Evolutionary conservation across 495 filamentous ascomycete species (phyloP), one percentile per base, ranked within the genome.

Genomic region (Penicillium samsonianum): DNA sequence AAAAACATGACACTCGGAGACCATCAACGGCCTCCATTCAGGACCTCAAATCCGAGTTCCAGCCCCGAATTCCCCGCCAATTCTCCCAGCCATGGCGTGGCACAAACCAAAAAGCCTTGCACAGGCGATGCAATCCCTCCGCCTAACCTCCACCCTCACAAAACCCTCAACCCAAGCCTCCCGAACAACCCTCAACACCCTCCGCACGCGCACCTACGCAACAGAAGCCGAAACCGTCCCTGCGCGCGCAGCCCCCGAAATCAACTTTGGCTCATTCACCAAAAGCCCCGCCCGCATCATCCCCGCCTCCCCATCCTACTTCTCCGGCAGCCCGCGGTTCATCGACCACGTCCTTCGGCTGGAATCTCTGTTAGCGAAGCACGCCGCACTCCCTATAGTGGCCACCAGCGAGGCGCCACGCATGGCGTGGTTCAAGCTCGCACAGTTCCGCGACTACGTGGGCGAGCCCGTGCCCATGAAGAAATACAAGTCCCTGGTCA

Each of bases 291-390:
- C 89, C 55, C 89, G 94, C 51, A 76, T 95, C 25, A 76, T 96
- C 35, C 94, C 94, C 17, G 80, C 82, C 0, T 96, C 94, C 8
- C 88, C 90, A 2, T 91, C 92, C 45, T 99, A 98, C 76, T 99
- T 98, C 80, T 92, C 91, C 59, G 87, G 86, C 31, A 87, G 83
- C 38, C 89, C 92, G 3, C 77, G 79, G 35, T 97, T 95, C 80
- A 93, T 87, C 75, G 94, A 99, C 72, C 82, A 88, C 68, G 81
- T 89, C 63, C 82, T 99, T 58, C 68, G 72, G 2, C 80, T 99
- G 14, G 82, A 90, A 62, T 68, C 80, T 10, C 80, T 98, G 20
- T 73, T 88, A 50, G 83, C 82, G 31, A 85, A 82, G 68, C 85
- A 93, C 68, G 79, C 84, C 41, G 74, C 81, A 7, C 84, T 98